A percentile compares a stretch with the other conserved stretches of the same genome.
These are phyloP conservation scores for Fusarium multiceps DNA, from an alignment of 2,329 filamentous ascomycete species.

Conservation along the genomic window DNA sequence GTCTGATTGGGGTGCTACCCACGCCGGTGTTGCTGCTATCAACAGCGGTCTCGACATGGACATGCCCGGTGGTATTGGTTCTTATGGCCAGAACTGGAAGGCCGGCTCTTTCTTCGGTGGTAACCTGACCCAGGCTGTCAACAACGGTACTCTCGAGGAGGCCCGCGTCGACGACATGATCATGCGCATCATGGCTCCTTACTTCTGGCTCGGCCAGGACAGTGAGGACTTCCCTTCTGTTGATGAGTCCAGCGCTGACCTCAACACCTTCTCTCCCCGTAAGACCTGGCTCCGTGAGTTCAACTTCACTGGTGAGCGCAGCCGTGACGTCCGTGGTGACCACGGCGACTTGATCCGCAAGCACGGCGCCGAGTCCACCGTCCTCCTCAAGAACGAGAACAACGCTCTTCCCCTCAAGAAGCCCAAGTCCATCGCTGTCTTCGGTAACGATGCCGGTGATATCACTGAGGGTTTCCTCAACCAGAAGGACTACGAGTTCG, in stretches of 20 bases:
- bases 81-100: constrained; percentile 46
- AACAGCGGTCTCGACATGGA: constrained; percentile 76
- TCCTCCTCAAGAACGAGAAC: constrained; percentile 78
- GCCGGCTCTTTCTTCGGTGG: constrained; percentile 58
- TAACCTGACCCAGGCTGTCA: constrained; percentile 59
- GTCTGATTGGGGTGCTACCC: constrained; percentile 83
- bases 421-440: constrained; percentile 67
- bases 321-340: constrained; percentile 64
- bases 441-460: constrained; percentile 62
- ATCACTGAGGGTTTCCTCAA: constrained; percentile 74
- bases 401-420: constrained; percentile 68
- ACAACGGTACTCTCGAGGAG: constrained; percentile 58
- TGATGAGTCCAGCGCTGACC: constrained; percentile 59
- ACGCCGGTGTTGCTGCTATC: constrained; percentile 73
- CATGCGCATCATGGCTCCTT: constrained; percentile 65
- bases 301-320: constrained; percentile 62
- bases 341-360: constrained; percentile 66
- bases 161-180: constrained; percentile 60
- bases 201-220: constrained; percentile 62
- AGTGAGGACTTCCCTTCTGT: constrained; percentile 56
- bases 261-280: constrained; percentile 62
- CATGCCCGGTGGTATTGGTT: constrained; percentile 60
- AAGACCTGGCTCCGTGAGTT: constrained; percentile 57
- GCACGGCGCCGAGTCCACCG: constrained; percentile 67
- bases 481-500: constrained; percentile 70